phyloP scores from a whole-genome alignment of 2,329 filamentous ascomycete species.

The Aspergillus caelatus region DNA sequence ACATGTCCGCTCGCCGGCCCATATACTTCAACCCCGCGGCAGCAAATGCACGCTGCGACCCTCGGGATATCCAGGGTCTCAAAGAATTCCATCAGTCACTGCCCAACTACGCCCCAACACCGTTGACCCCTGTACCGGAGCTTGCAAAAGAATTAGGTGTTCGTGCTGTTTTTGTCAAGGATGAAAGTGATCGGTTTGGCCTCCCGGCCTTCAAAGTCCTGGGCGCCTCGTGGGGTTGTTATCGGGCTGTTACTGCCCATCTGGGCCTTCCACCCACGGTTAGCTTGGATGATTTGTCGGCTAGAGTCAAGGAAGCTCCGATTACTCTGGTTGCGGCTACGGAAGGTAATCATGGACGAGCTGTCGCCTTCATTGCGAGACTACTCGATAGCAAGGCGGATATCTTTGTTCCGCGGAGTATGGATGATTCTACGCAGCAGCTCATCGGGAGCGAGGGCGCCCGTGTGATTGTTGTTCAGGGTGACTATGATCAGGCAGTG shows the following conservation, averaged over 20 bases:
- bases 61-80: constrained; percentile 17
- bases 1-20: constrained; percentile 21
- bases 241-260: constrained; percentile 56
- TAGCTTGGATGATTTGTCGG: constrained; percentile 48
- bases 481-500: constrained; percentile 68
- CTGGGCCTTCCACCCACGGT: constrained; percentile 49
- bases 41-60: constrained; percentile 17
- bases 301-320: constrained; percentile 28
- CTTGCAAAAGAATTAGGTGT: constrained; percentile 63
- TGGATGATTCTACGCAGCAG: constrained; percentile 57
- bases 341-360: constrained; percentile 77
- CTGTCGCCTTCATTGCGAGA: constrained; percentile 68
- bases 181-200: constrained; percentile 69
- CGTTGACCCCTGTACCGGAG: constrained; percentile 55
- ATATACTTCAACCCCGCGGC: constrained; percentile 32
- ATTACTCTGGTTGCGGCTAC: constrained; percentile 65
- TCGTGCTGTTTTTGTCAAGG: constrained; percentile 65
- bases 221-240: constrained; percentile 74
- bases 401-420: constrained; percentile 66
- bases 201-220: constrained; percentile 80
- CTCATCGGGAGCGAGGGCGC: constrained; percentile 67
- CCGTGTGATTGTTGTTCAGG: constrained; percentile 56
- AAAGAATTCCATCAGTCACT: constrained; percentile 60
- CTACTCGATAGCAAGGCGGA: constrained; percentile 58
- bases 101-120: constrained; percentile 60